Base-by-base conservation (phyloP, 2,329 filamentous ascomycete species). In the Colletotrichum camelliae region DNA sequence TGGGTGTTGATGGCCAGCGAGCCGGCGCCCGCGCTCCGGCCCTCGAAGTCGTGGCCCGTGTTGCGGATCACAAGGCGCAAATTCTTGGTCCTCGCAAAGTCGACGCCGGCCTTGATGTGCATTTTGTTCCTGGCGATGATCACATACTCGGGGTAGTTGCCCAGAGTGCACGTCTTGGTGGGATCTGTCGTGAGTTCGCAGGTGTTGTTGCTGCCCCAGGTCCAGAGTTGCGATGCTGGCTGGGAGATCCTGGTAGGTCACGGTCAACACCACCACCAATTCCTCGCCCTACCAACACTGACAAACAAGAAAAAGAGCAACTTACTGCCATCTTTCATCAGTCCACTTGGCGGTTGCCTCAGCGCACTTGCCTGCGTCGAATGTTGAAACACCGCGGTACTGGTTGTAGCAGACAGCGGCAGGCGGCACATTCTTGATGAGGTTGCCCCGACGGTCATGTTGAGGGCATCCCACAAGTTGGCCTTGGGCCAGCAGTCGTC, bases 21-120 rank as follows among this genome's bases (percentile, higher is more conserved):
- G 2, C 92, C 92, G 27, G 88, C 88, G n/a, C 92, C 93, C 0
- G 91, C 91, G 0, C 90, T 92, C 33, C 90, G 90, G 37, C 92
- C 93, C 33, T 89, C 84, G 76, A 87, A 88, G 78, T 91, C 89
- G 79, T 92, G 90, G 3, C 90, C 90, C 0, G 90, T 91, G 77
- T 91, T 91, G 75, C 88, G 87, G 75, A 92, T 86, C 35, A 91
- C 83, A 0, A 92, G 79, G 3, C 90, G 87, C 60, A 92, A 83
- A 77, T 89, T 89, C 77, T 88, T 66, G 7, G 75, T 66, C 2
- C 71, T 74, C 5, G 80, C 79, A 61, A 81, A 86, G 67, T 81
- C 78, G 69, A 86, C 77, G 18, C 83, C 82, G 9, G 82, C 81
- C 58, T 83, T 81, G 43, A 82, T 73, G 31, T 83, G 78, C 1